A percentile compares a stretch with the other conserved stretches of the same genome.
Evolutionary conservation across 2,329 filamentous ascomycete species (phyloP).

Genomic region (Phyllosticta citrichinensis): DNA sequence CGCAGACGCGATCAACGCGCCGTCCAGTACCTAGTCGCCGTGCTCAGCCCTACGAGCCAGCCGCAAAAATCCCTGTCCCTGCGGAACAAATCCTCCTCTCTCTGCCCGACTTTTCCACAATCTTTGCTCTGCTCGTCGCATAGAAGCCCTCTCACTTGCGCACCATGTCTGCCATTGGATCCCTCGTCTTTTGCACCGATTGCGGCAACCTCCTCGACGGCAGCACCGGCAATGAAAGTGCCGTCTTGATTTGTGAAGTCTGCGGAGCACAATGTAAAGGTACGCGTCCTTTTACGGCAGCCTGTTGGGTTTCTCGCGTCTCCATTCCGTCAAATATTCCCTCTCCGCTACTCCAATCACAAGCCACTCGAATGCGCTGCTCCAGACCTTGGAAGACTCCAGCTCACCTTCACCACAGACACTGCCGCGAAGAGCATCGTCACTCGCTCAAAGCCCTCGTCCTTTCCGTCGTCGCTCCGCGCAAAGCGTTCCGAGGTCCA

Average conservation of each 20-base stretch:
- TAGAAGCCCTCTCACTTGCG: not conserved
- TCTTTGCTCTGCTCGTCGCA: not conserved
- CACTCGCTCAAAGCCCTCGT: conserved; percentile 76
- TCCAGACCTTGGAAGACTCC: not conserved
- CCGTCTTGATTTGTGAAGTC: conserved; percentile 70
- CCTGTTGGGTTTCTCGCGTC: not conserved
- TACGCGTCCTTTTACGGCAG: conserved; percentile 27
- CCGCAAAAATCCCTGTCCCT: conserved; percentile 4
- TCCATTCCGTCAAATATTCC: not conserved
- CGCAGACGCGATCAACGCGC: not conserved
- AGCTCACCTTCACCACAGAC: conserved; percentile 39
- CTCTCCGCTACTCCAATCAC: not conserved
- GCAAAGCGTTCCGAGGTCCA: conserved; percentile 82
- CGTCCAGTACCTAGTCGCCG: not conserved
- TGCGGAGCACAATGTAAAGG: conserved; percentile 80
- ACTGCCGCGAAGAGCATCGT: conserved; percentile 64
- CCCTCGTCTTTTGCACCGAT: conserved; percentile 83
- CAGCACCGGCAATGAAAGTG: conserved; percentile 65
- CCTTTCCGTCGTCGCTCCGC: conserved; percentile 83
- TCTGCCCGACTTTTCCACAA: not conserved
- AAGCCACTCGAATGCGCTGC: not conserved
- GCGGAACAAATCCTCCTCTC: conserved; percentile 9
- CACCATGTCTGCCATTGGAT: conserved; percentile 80
- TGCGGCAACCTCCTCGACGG: conserved; percentile 84
- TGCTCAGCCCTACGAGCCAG: not conserved